Base-by-base conservation (phyloP, 2,329 filamentous ascomycete species). In the Colletotrichum spinosum region DNA sequence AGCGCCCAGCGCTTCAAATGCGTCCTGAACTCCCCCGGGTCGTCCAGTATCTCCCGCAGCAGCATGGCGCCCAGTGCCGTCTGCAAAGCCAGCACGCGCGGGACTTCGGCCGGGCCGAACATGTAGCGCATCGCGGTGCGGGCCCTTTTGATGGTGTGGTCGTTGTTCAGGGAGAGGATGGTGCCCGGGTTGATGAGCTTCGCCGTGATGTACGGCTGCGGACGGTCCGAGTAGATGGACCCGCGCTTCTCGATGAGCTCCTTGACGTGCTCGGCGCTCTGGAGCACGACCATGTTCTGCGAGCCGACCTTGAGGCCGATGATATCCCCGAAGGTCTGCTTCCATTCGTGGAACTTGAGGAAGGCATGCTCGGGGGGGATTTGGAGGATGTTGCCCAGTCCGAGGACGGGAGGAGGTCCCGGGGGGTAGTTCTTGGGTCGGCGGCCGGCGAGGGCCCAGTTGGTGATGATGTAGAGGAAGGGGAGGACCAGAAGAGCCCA, bases 221-320 rank as follows among this genome's bases (percentile, higher is more conserved):
- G 74, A 3, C 79, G 70, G 2, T 78, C 77, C n/a, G 78, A 78
- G 65, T 81, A 81, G 38, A 77, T 74, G 42, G 56, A 68, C 1
- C 76, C 74, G 48, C 75, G 74, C 60, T 76, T 77, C 34, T 79
- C 79, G 17, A 78, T 72, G 10, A 81, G 70, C 38, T 79, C 77
- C 48, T 73, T 72, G 7, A 76, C 75, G 9, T 74, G 71, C 12
- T 73, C 68, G 0, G 72, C 72, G 33, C 71, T 74, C 15, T 75
- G 73, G 2, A 80, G 70, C 7, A 79, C 67, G 8, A 80, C 75
- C 11, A 78, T 62, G 37, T 75, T 75, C 9, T 69, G 67, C 0
- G 70, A 67, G 0, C 76, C 78, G 15, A 73, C 61, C 48, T 75
- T 75, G 35, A 78, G 57, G 10, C 72, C 72, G 25, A 77, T 58